Evolutionary conservation across 805 yeast species (phyloP).

Genomic region (Candida sithepensis): DNA sequence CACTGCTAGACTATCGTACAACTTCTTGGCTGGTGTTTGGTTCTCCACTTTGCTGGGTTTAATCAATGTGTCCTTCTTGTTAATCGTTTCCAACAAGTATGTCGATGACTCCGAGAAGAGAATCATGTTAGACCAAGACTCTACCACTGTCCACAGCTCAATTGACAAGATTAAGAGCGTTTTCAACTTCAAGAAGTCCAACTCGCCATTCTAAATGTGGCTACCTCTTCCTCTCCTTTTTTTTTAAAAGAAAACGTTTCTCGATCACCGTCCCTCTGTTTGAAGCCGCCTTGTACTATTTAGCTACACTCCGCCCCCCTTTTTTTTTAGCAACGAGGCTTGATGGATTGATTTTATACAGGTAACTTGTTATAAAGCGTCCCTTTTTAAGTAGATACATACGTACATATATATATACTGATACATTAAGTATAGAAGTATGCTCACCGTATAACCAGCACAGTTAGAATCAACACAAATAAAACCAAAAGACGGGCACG

Average conservation of each 20-base stretch:
- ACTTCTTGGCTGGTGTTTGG: not conserved
- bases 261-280: too few species aligned
- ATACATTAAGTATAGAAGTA: too few species aligned
- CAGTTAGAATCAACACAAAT: too few species aligned
- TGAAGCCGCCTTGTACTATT: not conserved
- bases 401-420: too few species aligned
- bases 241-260: too few species aligned
- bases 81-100: not conserved
- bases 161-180: not conserved
- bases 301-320: not conserved
- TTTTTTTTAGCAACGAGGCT: too few species aligned
- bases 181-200: conserved; percentile 2
- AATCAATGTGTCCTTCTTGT: not conserved
- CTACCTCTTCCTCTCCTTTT: too few species aligned
- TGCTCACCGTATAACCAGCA: too few species aligned
- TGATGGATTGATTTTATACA: too few species aligned
- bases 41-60: not conserved
- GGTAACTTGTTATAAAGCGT: too few species aligned
- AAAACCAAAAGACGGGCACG: too few species aligned
- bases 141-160: not conserved
- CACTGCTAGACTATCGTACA: not conserved
- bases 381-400: too few species aligned
- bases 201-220: not conserved
- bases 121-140: not conserved
- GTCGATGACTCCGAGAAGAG: not conserved